phyloP scores from a whole-genome alignment of 768 basidiomycete species.

The Boletales sp. region DNA sequence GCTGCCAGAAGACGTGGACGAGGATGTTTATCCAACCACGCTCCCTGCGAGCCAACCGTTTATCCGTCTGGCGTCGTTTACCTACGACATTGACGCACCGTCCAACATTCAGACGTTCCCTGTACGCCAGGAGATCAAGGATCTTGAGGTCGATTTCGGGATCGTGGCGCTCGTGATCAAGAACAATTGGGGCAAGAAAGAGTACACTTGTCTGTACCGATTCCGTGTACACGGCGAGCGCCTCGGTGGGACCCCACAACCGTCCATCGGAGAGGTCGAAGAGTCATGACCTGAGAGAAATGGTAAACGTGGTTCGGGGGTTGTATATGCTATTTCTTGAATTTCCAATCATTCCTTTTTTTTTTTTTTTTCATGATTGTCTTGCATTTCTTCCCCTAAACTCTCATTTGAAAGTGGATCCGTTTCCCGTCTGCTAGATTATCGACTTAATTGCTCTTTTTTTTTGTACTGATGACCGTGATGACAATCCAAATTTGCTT shows the following conservation, averaged over 20 bases:
- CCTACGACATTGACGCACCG: slow-evolving; percentile 53
- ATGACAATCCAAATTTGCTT: slow-evolving; percentile 18
- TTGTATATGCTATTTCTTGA: slow-evolving; percentile 12
- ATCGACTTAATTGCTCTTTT: slow-evolving; percentile 1
- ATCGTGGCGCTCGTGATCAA: slow-evolving; percentile 76
- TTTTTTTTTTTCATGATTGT: background rate
- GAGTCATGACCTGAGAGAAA: slow-evolving; percentile 8
- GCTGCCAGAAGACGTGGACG: slow-evolving; percentile 22
- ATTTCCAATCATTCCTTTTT: background rate
- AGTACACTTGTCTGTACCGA: slow-evolving; percentile 87
- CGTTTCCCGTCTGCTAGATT: slow-evolving; percentile 5
- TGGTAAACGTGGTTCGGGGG: background rate
- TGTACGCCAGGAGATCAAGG: slow-evolving; percentile 61
- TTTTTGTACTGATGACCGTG: slow-evolving; percentile 22
- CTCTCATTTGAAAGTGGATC: no score
- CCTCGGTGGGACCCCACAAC: slow-evolving; percentile 40
- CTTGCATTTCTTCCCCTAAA: no score
- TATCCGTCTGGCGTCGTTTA: slow-evolving; percentile 65
- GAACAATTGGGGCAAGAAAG: slow-evolving; percentile 83
- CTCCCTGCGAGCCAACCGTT: slow-evolving; percentile 46
- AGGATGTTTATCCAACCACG: slow-evolving; percentile 44
- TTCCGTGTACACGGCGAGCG: slow-evolving; percentile 73
- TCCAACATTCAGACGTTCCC: slow-evolving; percentile 77
- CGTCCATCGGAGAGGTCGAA: slow-evolving; percentile 28
- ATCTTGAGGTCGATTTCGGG: slow-evolving; percentile 78